Evolutionary conservation across 1,139 yeast species (phyloP), one percentile per base, ranked within the genome.

Genomic region (Taphrina flavorubra): DNA sequence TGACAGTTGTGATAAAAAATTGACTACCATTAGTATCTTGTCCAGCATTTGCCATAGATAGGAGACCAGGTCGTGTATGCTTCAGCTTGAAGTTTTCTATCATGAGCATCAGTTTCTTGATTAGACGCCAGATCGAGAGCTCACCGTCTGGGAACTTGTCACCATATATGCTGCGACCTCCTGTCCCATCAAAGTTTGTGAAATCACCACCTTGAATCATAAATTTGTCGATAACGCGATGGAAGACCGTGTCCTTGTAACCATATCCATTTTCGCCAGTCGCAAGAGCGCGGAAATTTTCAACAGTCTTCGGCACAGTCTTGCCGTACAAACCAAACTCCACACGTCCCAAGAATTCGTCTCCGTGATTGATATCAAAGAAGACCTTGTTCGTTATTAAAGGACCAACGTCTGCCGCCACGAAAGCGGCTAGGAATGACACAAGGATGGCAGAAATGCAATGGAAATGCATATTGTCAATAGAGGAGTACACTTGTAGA

Each of bases 121-220:
- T 18, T 8, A 7, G 8, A 51, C 5, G 14, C 11, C 8, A 36
- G 1, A 10, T 16, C n/a, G 10, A 11, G 20, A 11, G 40, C 53
- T 31, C 88, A 80, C 94, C 99, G 78, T 94, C 99, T 76, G 89
- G 95, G 77, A 94, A 94, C 79, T 90, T 92, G 75, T 90, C 97
- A 16, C 98, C 98, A 77, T 92, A 94, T 73, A 92, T 92, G 40
- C 96, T 89, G 78, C 89, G 96, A 68, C 98, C 98, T 56, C 98
- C 98, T 47, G 94, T 89, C 40, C 98, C 98, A 74, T 89, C 81
- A 37, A 88, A 90, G 72, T 86, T 87, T 56, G 97, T 92, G 81
- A 92, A 92, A 77, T 94, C 99, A 76, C 99, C 99, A 78, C 97
- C 98, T 80, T 92, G 98, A 75, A 90, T 85, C 98, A 92, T 92